Percentiles rank a stretch among this genome's conserved stretches.
These are phyloP conservation scores for Paramarasmius palmivorus DNA, from an alignment of 1,284 basidiomycete genomes.

Conservation along the genomic window DNA sequence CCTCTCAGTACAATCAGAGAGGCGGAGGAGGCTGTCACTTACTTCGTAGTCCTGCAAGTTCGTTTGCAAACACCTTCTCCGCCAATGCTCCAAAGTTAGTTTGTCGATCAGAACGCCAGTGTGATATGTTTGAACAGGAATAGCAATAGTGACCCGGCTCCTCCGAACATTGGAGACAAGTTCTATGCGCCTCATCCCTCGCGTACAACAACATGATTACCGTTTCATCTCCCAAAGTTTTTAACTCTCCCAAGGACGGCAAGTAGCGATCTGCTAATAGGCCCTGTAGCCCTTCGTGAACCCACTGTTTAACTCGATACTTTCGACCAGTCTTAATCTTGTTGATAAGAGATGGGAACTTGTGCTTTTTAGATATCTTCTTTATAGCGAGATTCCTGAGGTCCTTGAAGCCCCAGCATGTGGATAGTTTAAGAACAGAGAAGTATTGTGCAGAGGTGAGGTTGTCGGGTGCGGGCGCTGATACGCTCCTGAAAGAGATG, in stretches of 20 bases:
- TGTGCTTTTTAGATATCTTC: not conserved
- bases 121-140: no score
- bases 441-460: not conserved
- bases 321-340: not conserved
- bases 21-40: no score
- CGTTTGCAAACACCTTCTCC: no score
- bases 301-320: not conserved
- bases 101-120: not conserved
- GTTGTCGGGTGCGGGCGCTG: not conserved
- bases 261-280: not conserved
- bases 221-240: not conserved
- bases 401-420: conserved; percentile 1
- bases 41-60: no score
- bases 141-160: no score
- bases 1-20: no score
- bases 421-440: not conserved
- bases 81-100: no score
- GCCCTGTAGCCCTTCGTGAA: not conserved
- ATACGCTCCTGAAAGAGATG: not conserved
- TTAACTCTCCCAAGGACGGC: not conserved
- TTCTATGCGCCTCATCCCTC: not conserved
- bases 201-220: not conserved
- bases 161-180: not conserved
- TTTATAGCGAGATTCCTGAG: not conserved
- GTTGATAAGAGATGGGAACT: not conserved